Evolutionary conservation across 495 filamentous ascomycete genomes (phyloP).

Genomic region (Podospora fimiseda): DNA sequence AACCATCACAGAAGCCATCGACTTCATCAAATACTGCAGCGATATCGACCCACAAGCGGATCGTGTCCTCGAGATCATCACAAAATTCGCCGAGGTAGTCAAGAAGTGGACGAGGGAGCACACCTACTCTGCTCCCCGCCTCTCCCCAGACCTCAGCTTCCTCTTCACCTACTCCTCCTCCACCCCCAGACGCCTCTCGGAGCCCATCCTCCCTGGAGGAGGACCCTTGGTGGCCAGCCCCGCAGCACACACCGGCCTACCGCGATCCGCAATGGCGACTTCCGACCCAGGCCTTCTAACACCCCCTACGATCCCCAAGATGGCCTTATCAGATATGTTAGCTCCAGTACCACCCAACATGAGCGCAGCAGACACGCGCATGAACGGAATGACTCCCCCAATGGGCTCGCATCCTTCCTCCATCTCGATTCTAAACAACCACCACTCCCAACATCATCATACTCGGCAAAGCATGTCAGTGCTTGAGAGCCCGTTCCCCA

Average conservation of each 20-base stretch:
- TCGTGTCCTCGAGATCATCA: slow-evolving; percentile 58
- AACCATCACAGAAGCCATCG: slow-evolving; percentile 53
- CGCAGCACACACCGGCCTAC: neutral
- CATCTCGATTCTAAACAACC: too few relatives aligned
- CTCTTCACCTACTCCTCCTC: slow-evolving; percentile 18
- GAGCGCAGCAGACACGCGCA: slow-evolving; percentile 6
- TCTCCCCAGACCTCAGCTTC: slow-evolving; percentile 33
- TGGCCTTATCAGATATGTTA: slow-evolving; percentile 15
- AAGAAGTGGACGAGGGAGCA: slow-evolving; percentile 34
- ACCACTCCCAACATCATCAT: too few relatives aligned
- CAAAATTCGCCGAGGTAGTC: slow-evolving; percentile 54
- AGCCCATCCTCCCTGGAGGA: neutral
- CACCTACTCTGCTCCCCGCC: slow-evolving; percentile 32
- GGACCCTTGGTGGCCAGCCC: neutral
- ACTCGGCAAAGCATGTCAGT: too few relatives aligned
- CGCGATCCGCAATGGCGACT: neutral
- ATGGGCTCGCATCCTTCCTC: neutral
- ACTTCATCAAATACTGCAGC: slow-evolving; percentile 55
- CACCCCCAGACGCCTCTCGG: slow-evolving; percentile 8
- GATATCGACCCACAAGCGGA: slow-evolving; percentile 58
- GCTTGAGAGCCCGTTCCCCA: too few relatives aligned
- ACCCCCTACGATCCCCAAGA: slow-evolving; percentile 13
- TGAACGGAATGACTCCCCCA: slow-evolving; percentile 17
- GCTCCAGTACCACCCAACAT: slow-evolving; percentile 7
- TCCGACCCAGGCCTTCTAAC: slow-evolving; percentile 16